phyloP scores from a whole-genome alignment of 257 asterid species.

The Nicotiana tabacum region DNA sequence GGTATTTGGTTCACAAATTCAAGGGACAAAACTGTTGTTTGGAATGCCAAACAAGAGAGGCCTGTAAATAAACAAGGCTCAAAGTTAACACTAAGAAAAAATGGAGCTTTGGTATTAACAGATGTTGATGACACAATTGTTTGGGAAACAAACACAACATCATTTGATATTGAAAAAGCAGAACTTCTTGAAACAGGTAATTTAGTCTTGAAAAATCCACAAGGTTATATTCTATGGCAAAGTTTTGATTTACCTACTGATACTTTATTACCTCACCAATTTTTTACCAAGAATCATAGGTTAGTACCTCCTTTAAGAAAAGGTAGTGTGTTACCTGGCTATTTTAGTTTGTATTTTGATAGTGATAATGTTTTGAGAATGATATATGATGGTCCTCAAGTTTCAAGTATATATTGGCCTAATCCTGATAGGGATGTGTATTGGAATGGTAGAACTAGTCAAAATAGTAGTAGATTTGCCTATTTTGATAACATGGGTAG shows the following conservation, averaged over 20 bases:
- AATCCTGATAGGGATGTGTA: conserved; percentile 34
- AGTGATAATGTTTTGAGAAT: conserved; percentile 52
- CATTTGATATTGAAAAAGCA: conserved; percentile 20
- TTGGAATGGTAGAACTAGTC: conserved; percentile 46
- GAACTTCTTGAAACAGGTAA: conserved; percentile 52
- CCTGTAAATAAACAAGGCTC: conserved; percentile 56
- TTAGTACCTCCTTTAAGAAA: conserved; percentile 38
- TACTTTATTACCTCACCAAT: conserved; percentile 58
- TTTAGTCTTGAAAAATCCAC: conserved; percentile 35
- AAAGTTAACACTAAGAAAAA: conserved; percentile 11
- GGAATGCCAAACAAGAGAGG: conserved; percentile 58
- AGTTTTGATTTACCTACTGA: conserved; percentile 59
- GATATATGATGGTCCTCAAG: conserved; percentile 55
- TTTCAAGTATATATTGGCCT: conserved; percentile 60
- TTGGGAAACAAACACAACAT: conserved; percentile 27
- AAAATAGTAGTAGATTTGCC: conserved; percentile 59
- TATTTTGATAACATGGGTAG: conserved; percentile 43
- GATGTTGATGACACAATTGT: conserved; percentile 28
- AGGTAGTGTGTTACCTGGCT: conserved; percentile 45
- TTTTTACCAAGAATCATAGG: conserved; percentile 45
- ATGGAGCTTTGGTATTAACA: conserved; percentile 27
- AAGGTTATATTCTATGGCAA: conserved; percentile 50
- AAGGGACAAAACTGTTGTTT: conserved; percentile 45
- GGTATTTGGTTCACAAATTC: conserved; percentile 72
- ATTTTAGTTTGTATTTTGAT: conserved; percentile 50